phyloP scores from a whole-genome alignment of 2,329 filamentous ascomycete species.

The Coniochaeta ligniaria region DNA sequence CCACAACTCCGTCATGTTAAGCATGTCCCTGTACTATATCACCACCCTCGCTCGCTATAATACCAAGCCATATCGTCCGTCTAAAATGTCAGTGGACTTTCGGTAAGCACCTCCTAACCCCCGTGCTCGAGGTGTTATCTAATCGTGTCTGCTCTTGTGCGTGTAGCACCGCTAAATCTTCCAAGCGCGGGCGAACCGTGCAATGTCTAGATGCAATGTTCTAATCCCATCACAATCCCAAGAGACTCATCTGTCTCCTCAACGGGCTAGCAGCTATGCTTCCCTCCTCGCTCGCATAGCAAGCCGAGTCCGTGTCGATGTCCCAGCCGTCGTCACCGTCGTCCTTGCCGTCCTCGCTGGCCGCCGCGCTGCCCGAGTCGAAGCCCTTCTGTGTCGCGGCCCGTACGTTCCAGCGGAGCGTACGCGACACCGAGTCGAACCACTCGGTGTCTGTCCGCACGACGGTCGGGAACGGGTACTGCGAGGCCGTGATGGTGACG shows the following conservation, averaged over 20 bases:
- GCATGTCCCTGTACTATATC: background rate
- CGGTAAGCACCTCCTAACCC: background rate
- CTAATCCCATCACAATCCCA: constrained; percentile 44
- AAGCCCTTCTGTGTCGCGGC: constrained; percentile 91
- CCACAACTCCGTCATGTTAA: background rate
- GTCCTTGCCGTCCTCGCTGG: constrained; percentile 43
- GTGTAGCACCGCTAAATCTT: background rate
- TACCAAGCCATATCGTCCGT: background rate
- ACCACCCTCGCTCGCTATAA: background rate
- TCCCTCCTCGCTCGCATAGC: constrained; percentile 66
- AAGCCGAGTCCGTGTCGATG: constrained; percentile 81
- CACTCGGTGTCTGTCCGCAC: constrained; percentile 85
- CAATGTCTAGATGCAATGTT: background rate
- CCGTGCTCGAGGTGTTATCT: background rate
- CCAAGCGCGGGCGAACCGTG: background rate
- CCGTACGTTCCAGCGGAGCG: constrained; percentile 89
- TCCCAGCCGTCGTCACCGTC: constrained; percentile 67
- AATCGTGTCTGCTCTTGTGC: background rate
- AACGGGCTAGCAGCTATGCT: constrained; percentile 61
- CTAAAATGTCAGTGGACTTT: background rate
- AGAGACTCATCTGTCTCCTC: constrained; percentile 65
- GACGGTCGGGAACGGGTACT: constrained; percentile 96
- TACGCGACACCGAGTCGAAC: constrained; percentile 92
- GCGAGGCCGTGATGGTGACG: constrained; percentile 90
- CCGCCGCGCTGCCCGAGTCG: constrained; percentile 38